Evolutionary conservation across 2,329 filamentous ascomycete species (phyloP), one percentile per base, ranked within the genome.

Genomic region (Colletotrichum nymphaeae): DNA sequence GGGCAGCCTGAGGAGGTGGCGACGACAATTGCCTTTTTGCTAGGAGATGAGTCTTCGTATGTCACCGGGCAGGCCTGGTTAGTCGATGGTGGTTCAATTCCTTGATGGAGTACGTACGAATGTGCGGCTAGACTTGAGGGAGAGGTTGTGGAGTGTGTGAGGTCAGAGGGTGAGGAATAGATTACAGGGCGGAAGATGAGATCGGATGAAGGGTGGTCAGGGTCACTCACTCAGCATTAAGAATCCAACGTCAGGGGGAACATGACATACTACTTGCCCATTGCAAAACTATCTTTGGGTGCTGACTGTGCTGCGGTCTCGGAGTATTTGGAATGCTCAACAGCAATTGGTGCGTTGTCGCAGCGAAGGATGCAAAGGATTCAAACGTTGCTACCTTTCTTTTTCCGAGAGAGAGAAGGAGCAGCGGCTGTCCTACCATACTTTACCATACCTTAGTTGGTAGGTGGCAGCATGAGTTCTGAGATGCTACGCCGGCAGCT

Each of bases 1-100:
- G 79, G 79, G 1, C 32, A 76, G 37, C 78, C 79, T 0, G 75
- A 77, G n/a, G 79, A 81, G 55, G 78, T 80, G 9, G 79, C 79
- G 0, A 56, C 68, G 1, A 52, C 80, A 30, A 77, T 79, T 68
- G 77, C 76, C 1, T 81, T 80, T 42, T 53, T 81, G 6, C 60
- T 81, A 1, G 76, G 78, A 2, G 76, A 78, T 12, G 79, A 78
- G 4, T 63, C 77, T 0, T 76, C 74, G 16, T 81, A 78, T 37
- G 76, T 81, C 16, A 78, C 78, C 0, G 79, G 79, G 0, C 75
- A 76, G 4, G 69, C 76, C 3, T 73, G 78, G n/a, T 74, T 78
- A 19, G 73, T 81, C 0, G 79, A 80, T 57, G 78, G 78, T 4
- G 78, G 78, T 1, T 64, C 67, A 46, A 22, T 73, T 55, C 70